Evolutionary conservation across 768 basidiomycete genomes (phyloP).

Genomic region (Mycena pura): DNA sequence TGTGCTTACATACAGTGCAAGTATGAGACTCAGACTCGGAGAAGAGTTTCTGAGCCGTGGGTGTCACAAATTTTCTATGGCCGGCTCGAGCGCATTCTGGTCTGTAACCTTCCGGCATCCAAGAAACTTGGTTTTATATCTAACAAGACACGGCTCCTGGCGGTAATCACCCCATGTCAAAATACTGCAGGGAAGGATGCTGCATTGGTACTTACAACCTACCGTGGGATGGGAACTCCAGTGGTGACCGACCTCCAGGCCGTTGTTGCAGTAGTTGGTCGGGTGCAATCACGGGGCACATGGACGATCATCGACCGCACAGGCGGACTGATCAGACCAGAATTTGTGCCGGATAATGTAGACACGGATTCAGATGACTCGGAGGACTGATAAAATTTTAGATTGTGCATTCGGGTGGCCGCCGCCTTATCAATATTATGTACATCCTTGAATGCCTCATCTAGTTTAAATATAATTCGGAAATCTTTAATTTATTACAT

Average conservation of each 20-base stretch:
- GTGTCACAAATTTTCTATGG: slow-evolving; percentile 17
- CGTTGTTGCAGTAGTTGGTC: slow-evolving; percentile 22
- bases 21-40: not conserved
- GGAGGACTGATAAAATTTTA: not conserved
- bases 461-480: too few species aligned
- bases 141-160: not conserved
- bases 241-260: slow-evolving; percentile 22
- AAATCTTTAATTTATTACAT: too few species aligned
- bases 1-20: too few species aligned
- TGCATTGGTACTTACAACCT: not conserved
- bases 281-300: slow-evolving; percentile 4
- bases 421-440: too few species aligned
- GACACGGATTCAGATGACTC: not conserved
- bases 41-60: too few species aligned
- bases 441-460: too few species aligned
- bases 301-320: slow-evolving; percentile 21
- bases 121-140: not conserved
- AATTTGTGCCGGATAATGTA: not conserved
- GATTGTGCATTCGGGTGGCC: not conserved
- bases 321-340: not conserved
- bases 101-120: slow-evolving; percentile 11
- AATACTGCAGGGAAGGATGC: slow-evolving; percentile 25
- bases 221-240: not conserved
- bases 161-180: slow-evolving; percentile 23
- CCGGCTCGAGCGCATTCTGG: slow-evolving; percentile 21